Base-by-base conservation (phyloP, 2,329 filamentous ascomycete genomes). In the Graphilbum ipis-grandicollis region DNA sequence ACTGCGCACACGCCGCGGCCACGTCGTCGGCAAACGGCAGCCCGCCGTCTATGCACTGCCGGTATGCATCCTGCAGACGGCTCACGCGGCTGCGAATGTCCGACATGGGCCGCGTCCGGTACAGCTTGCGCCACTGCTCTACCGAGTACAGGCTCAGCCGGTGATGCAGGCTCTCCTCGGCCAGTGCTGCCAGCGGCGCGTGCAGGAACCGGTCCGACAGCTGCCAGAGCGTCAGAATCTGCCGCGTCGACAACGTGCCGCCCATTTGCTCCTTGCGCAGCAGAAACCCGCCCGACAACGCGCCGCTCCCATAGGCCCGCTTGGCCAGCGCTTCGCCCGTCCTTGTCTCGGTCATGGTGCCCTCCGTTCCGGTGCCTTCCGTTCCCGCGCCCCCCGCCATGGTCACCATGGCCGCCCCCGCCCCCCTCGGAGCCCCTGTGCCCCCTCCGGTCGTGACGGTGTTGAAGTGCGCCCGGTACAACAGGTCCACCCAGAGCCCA, bases 221-320 rank as follows among this genome's bases (percentile, higher is more conserved):
- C 33, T 40, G 38, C 47, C 47, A 49, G 14, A 49, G 40, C n/a
- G 33, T 40, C 28, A 49, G 30, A 22, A 49, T 40, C 40, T 41
- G 40, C 35, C 39, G 41, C 7, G 45, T 47, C 6, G 45, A 47
- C 28, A 47, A 39, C 28, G 42, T 44, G 38, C 45, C 45, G 37
- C 45, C 45, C 5, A 37, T 42, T 37, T 44, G 41, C 23, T 47
- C 45, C 28, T 47, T 47, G 33, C 45, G 43, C 26, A 48, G 38
- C 15, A 41, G 29, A 38, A 46, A 43, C 1, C n/a, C 28, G 14
- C 13, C 25, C 30, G 22, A 15, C n/a, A 12, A 9, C 5, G 5
- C 14, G 10, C 14, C 5, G 12, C 15, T 7, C 6, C n/a, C 14
- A 7, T 6, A 15, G 5, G 13, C 8, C 29, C n/a, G n/a, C n/a